phyloP scores from a whole-genome alignment of 2,329 filamentous ascomycete species.

The Cladorrhinum sp. region DNA sequence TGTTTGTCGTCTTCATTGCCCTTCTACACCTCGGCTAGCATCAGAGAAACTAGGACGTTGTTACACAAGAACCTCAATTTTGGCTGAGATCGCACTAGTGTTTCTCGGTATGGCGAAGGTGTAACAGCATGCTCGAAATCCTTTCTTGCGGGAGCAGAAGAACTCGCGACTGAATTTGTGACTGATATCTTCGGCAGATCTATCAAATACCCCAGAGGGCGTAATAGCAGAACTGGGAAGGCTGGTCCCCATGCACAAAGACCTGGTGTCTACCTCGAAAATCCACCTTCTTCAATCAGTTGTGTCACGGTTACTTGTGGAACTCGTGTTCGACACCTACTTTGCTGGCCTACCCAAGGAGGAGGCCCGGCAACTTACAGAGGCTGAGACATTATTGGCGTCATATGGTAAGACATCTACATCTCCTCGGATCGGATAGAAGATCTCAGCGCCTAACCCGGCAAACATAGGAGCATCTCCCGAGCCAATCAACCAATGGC shows the following conservation, averaged over 20 bases:
- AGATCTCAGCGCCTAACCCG: background rate
- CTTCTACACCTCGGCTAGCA: no score
- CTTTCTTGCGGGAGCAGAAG: no score
- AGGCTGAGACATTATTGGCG: constrained; percentile 46
- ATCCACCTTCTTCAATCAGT: constrained; percentile 62
- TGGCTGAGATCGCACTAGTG: no score
- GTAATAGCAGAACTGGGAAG: constrained; percentile 42
- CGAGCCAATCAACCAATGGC: constrained; percentile 63
- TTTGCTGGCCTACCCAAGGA: constrained; percentile 60
- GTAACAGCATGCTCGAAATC: background rate
- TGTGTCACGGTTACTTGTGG: constrained; percentile 58
- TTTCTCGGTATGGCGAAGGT: no score
- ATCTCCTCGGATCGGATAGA: constrained; percentile 5
- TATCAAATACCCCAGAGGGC: constrained; percentile 40
- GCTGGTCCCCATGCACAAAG: constrained; percentile 58
- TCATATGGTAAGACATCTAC: constrained; percentile 38
- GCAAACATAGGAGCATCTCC: constrained; percentile 32
- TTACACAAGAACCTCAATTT: no score
- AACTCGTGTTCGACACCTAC: constrained; percentile 60
- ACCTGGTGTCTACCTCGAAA: constrained; percentile 53
- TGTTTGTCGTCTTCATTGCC: no score
- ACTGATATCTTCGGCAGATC: constrained; percentile 36
- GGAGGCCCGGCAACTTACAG: constrained; percentile 49
- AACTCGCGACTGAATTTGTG: no score
- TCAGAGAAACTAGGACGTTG: no score